phyloP scores from a whole-genome alignment of 2,329 filamentous ascomycete species.

The Claviceps purpurea region DNA sequence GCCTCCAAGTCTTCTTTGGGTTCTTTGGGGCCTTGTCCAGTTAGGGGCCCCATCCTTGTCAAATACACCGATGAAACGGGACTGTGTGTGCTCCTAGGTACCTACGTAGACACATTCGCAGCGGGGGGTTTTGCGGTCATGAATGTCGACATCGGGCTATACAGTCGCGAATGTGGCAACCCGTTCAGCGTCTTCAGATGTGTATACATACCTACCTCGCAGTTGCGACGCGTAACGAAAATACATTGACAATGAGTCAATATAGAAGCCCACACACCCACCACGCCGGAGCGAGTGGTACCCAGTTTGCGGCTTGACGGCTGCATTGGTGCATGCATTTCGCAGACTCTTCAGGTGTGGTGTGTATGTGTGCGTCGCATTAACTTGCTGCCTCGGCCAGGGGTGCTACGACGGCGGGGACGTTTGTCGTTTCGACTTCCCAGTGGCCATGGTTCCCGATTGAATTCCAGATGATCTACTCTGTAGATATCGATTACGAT shows the following conservation, averaged over 20 bases:
- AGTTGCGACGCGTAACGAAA: no score
- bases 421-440: not conserved
- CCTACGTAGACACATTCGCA: not conserved
- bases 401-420: not conserved
- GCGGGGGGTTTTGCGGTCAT: not conserved
- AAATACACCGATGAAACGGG: conserved; percentile 2
- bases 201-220: not conserved
- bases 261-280: not conserved
- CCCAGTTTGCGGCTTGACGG: not conserved
- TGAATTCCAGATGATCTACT: not conserved
- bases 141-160: not conserved
- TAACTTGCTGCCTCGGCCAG: not conserved
- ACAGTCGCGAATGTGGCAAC: not conserved
- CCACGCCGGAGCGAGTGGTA: conserved; percentile 1
- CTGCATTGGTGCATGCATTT: not conserved
- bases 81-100: not conserved
- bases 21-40: conserved; percentile 1
- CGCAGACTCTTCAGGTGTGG: not conserved
- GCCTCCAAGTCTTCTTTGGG: not conserved
- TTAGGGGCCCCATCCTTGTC: conserved; percentile 1
- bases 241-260: no score
- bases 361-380: not conserved
- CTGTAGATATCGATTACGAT: no score
- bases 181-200: not conserved
- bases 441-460: not conserved